These are phyloP conservation scores for Diaporthe amygdali DNA, from an alignment of 2,329 filamentous ascomycete genomes.

Conservation along the genomic window DNA sequence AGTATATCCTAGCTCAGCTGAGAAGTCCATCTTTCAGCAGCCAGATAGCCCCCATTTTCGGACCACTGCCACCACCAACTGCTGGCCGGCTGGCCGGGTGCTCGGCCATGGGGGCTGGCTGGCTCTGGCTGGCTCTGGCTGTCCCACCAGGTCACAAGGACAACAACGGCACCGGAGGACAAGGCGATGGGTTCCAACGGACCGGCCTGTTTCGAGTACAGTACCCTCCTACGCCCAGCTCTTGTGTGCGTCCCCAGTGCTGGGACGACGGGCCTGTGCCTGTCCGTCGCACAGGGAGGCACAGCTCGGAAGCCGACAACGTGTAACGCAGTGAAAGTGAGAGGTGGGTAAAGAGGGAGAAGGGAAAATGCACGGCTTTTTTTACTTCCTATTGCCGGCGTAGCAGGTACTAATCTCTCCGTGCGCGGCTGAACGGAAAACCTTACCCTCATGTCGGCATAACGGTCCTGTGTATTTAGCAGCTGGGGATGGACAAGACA, in stretches of 20 bases:
- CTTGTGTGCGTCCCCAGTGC: neutral
- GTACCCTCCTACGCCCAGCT: conserved; percentile 13
- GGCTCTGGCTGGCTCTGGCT: neutral
- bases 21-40: neutral
- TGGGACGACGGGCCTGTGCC: conserved; percentile 8
- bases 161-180: neutral
- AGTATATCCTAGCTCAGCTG: neutral
- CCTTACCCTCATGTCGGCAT: neutral
- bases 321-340: conserved; percentile 16
- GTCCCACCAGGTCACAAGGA: conserved; percentile 12
- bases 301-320: conserved; percentile 22
- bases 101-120: neutral
- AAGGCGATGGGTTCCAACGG: conserved; percentile 9
- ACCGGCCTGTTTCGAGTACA: conserved; percentile 24
- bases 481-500: too few species aligned
- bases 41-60: neutral
- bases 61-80: neutral
- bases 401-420: too few species aligned
- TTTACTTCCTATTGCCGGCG: neutral
- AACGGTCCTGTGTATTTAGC: neutral
- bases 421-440: neutral
- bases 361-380: neutral
- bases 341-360: neutral
- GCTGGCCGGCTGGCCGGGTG: too few species aligned
- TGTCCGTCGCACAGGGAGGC: conserved; percentile 11